phyloP scores from a whole-genome alignment of 2,329 filamentous ascomycete species.

The Achaetomium macrosporum region DNA sequence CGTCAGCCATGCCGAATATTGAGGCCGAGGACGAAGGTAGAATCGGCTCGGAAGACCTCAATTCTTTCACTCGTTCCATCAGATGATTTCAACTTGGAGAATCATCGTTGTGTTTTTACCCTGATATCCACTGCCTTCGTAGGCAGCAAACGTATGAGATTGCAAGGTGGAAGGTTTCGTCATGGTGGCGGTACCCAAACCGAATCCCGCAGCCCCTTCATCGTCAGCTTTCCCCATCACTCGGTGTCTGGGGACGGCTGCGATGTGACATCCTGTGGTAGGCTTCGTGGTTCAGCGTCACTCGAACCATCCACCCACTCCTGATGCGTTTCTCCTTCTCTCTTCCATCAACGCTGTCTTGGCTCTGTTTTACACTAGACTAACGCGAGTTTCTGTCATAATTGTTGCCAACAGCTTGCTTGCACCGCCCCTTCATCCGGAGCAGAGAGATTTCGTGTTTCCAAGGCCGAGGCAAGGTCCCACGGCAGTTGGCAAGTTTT shows the following conservation, averaged over 20 bases:
- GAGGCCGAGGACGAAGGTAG: neutral
- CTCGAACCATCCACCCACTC: conserved; percentile 25
- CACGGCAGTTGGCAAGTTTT: neutral
- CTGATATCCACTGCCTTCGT: neutral
- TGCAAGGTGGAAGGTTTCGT: conserved; percentile 10
- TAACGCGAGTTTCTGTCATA: neutral
- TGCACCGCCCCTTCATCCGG: conserved; percentile 9
- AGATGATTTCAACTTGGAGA: neutral
- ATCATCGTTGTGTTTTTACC: neutral
- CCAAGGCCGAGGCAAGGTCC: conserved; percentile 1
- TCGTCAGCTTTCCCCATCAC: conserved; percentile 22
- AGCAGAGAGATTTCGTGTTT: conserved; percentile 9
- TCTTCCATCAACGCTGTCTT: conserved; percentile 4
- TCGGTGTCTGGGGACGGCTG: conserved; percentile 25
- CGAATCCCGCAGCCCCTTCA: conserved; percentile 2
- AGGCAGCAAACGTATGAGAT: neutral
- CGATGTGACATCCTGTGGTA: conserved; percentile 26
- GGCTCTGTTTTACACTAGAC: conserved; percentile 13
- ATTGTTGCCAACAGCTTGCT: neutral
- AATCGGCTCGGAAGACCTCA: neutral
- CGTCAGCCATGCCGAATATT: neutral
- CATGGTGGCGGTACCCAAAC: conserved; percentile 10
- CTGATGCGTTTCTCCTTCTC: conserved; percentile 7
- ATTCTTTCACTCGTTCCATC: no score
- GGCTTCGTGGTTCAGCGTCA: conserved; percentile 23